Evolutionary conservation across 352 stramenopile species (phyloP).

Genomic region (Globisporangium okanoganense): DNA sequence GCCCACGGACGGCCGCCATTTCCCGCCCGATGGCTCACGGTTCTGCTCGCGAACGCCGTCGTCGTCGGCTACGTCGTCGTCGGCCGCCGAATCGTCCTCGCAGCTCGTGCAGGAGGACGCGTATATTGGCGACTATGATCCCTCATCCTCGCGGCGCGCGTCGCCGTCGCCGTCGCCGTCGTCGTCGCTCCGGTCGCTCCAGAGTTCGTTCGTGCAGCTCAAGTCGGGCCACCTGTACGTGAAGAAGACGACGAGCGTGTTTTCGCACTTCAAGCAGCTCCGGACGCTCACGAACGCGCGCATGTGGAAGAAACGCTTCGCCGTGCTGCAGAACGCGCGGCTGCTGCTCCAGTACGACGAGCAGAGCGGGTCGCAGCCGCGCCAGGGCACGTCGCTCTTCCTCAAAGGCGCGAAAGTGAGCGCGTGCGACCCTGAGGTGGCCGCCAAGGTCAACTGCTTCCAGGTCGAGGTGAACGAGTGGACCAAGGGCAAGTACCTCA

Average conservation of each 20-base stretch:
- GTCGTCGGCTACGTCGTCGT: slow-evolving; percentile 6
- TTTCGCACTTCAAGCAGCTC: slow-evolving; percentile 71
- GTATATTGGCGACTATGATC: background rate
- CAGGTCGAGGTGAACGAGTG: slow-evolving; percentile 81
- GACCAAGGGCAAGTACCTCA: slow-evolving; percentile 71
- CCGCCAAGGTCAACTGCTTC: slow-evolving; percentile 76
- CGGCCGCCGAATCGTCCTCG: slow-evolving; percentile 26
- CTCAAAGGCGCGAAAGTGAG: slow-evolving; percentile 72
- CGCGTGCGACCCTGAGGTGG: slow-evolving; percentile 68
- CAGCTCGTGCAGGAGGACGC: slow-evolving; percentile 12
- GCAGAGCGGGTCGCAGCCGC: slow-evolving; percentile 27
- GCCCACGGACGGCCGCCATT: slow-evolving; percentile 11
- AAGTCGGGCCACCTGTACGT: slow-evolving; percentile 72
- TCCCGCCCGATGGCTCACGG: background rate
- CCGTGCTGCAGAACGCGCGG: slow-evolving; percentile 60
- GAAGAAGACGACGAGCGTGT: slow-evolving; percentile 78
- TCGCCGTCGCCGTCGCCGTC: slow-evolving; percentile 4
- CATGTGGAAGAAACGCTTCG: slow-evolving; percentile 84
- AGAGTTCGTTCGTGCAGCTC: slow-evolving; percentile 43
- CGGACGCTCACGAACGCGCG: slow-evolving; percentile 47
- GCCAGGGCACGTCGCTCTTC: slow-evolving; percentile 58
- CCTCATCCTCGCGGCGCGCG: background rate
- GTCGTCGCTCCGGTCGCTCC: slow-evolving; percentile 15
- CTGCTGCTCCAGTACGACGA: slow-evolving; percentile 76
- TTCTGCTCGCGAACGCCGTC: slow-evolving; percentile 8